phyloP scores from a whole-genome alignment of 345 rosid species.

The Toxicodendron radicans region DNA sequence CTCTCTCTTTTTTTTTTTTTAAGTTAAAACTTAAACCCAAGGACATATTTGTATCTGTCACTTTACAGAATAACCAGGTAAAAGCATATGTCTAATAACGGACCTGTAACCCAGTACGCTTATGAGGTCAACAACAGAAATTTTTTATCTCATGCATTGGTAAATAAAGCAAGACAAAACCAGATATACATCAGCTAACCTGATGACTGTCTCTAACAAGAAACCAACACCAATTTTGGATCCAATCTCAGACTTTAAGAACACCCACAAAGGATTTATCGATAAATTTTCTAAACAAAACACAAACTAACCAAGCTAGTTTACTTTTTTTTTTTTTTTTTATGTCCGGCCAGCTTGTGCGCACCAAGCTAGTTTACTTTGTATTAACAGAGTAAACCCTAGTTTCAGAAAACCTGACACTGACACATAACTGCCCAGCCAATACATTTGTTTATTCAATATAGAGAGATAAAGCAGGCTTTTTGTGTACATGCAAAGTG shows the following conservation, averaged over 20 bases:
- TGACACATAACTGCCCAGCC: neutral
- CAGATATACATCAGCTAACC: neutral
- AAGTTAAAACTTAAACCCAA: neutral
- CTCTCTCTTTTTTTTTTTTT: neutral
- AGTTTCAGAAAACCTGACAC: constrained; percentile 2
- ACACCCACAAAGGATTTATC: neutral
- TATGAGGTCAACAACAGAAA: neutral
- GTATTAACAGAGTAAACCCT: constrained; percentile 13
- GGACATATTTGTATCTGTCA: neutral
- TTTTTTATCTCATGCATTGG: neutral
- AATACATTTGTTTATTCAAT: neutral
- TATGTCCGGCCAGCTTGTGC: no score
- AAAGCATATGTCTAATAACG: neutral
- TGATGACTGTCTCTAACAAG: neutral
- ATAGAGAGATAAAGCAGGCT: constrained; percentile 13
- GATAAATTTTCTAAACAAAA: neutral
- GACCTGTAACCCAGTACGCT: neutral
- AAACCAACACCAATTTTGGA: neutral
- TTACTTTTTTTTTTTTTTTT: no score
- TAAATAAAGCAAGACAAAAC: neutral
- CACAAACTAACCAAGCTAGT: neutral
- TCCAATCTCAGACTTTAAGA: neutral
- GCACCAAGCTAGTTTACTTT: neutral
- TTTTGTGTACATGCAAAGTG: constrained; percentile 29
- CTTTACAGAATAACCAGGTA: neutral